Evolutionary conservation across 1,139 yeast genomes (phyloP), one percentile per base, ranked within the genome.

Genomic region (Protomyces inundatus): DNA sequence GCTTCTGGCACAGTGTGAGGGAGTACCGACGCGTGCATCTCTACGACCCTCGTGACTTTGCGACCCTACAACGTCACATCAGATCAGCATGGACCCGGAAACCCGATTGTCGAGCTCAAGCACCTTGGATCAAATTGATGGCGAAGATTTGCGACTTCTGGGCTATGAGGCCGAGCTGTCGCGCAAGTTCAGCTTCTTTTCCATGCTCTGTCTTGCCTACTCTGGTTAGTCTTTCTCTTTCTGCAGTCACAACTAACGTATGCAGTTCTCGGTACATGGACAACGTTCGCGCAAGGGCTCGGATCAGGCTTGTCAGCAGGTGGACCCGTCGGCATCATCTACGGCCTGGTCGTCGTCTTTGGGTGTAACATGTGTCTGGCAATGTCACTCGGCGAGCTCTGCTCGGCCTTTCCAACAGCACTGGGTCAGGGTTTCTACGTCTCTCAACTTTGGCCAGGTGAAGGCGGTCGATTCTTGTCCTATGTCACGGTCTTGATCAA

Each of bases 271-370:
- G 61, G 61, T 7, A 56, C 61, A 6, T 56, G 61, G 61, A 56
- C 54, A 33, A 56, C 61, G 6, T 56, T 56, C 12, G 61, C 61
- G 9, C 61, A 56, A 48, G 61, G 50, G 23, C 36, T 56, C 6
- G 61, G 61, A 14, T 56, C 61, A 5, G 61, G 61, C 10, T n/a
- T 56, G 42, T 39, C 51, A 35, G 54, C 61, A 12, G 61, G 61
- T n/a, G 61, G 78, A 35, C 77, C 79, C 9, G 73, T 73, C 9
- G 70, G 86, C 4, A 78, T 84, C 34, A 81, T 84, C 32, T 86
- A 90, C 88, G 88, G 90, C 62, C 86, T 90, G 88, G 78, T 85
- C 65, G 77, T 80, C 62, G 82, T 85, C 54, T 82, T 83, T 14
- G 67, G 79, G 60, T 85, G 85, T 68, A 82, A 86, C 64, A 73